Evolutionary conservation across 305 asterid species (phyloP).

Genomic region (Fraxinus greggii): DNA sequence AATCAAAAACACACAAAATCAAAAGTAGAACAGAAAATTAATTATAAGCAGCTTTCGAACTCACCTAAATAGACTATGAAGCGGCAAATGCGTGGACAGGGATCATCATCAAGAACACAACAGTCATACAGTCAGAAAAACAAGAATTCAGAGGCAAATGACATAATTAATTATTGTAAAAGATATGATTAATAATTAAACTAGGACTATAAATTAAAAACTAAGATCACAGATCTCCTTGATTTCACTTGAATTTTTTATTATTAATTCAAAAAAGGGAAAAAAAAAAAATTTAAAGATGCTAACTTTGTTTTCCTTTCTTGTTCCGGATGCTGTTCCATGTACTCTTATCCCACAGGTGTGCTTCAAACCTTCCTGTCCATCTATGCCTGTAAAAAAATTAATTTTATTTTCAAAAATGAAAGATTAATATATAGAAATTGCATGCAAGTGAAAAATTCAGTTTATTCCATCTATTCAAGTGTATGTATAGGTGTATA

Average conservation of each 20-base stretch:
- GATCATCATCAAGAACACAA: slow-evolving; percentile 37
- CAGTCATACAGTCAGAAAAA: slow-evolving; percentile 40
- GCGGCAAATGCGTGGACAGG: slow-evolving; percentile 44
- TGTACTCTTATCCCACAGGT: slow-evolving; percentile 85
- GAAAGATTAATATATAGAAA: background rate
- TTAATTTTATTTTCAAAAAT: background rate
- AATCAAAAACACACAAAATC: background rate
- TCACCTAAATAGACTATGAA: slow-evolving; percentile 86
- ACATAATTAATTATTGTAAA: slow-evolving; percentile 23
- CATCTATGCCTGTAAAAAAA: slow-evolving; percentile 65
- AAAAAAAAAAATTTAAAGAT: background rate
- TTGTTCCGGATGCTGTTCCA: slow-evolving; percentile 82
- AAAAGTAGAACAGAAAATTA: background rate
- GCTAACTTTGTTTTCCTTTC: slow-evolving; percentile 79
- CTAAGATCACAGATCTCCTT: slow-evolving; percentile 62
- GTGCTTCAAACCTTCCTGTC: slow-evolving; percentile 92
- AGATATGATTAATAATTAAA: slow-evolving; percentile 21
- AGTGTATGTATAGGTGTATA: background rate
- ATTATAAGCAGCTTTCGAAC: slow-evolving; percentile 1
- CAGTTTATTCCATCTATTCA: background rate
- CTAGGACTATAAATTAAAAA: slow-evolving; percentile 17
- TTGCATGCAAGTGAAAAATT: slow-evolving; percentile 47
- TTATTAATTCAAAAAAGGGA: background rate
- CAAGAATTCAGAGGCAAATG: background rate
- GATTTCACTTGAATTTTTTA: slow-evolving; percentile 23